These are phyloP conservation scores for Globisporangium nagaii DNA, from an alignment of 352 stramenopile genomes.

Conservation along the genomic window DNA sequence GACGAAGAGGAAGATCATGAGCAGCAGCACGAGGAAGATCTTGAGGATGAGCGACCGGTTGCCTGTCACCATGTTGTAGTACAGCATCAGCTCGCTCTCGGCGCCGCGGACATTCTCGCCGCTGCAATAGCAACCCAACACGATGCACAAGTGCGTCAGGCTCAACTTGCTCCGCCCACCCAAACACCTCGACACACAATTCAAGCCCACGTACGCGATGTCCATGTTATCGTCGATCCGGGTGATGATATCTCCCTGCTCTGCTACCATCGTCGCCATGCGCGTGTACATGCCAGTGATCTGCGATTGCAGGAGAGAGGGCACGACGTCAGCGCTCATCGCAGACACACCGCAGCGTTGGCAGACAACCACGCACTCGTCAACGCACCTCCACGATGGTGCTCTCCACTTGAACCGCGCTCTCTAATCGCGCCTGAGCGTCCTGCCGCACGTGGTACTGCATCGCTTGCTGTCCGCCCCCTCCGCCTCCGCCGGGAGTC, in stretches of 20 bases:
- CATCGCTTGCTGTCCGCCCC: conserved; percentile 40
- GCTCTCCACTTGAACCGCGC: conserved; percentile 75
- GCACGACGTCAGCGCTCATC: no score
- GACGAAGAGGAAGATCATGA: conserved; percentile 84
- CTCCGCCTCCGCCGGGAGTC: conserved; percentile 16
- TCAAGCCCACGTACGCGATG: conserved; percentile 55
- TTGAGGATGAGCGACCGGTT: conserved; percentile 84
- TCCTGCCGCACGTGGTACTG: conserved; percentile 67
- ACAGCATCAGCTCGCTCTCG: conserved; percentile 74
- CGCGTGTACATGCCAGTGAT: conserved; percentile 85
- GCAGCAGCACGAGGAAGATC: conserved; percentile 76
- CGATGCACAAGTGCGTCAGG: neutral
- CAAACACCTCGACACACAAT: neutral
- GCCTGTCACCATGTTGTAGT: conserved; percentile 77
- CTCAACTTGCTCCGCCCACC: no score
- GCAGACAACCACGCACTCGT: no score
- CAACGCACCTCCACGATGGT: conserved; percentile 73
- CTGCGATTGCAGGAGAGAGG: no score
- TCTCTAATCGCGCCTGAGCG: conserved; percentile 65
- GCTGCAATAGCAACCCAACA: conserved; percentile 16
- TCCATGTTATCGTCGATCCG: conserved; percentile 86
- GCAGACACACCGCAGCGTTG: no score
- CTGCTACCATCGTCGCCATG: conserved; percentile 78
- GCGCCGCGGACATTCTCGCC: conserved; percentile 72
- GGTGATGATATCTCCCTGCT: conserved; percentile 75